Conservation (phyloP, 2,329 filamentous ascomycete species). For the Aschersonia sp. region DNA sequence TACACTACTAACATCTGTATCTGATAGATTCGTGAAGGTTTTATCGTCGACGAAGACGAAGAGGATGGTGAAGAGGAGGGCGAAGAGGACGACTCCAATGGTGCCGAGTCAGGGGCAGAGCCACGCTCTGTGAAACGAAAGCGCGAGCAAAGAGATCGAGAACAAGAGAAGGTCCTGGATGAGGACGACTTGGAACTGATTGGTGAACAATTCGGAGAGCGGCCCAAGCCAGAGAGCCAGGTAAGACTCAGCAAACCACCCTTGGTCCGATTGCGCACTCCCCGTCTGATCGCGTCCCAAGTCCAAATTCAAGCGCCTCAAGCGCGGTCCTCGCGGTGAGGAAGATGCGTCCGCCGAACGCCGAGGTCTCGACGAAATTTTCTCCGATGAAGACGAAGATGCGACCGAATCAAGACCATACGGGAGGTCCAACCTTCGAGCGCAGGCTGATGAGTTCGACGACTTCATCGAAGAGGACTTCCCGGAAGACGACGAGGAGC, state of each 20-base stretch:
- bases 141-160: slow-evolving; percentile 60
- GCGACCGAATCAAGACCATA: slow-evolving; percentile 40
- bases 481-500: slow-evolving; percentile 71
- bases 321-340: slow-evolving; percentile 73
- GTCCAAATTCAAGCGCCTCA: slow-evolving; percentile 92
- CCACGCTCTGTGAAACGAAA: slow-evolving; percentile 54
- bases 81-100: slow-evolving; percentile 31
- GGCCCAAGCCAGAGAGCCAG: slow-evolving; percentile 50
- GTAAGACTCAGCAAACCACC: slow-evolving; percentile 29
- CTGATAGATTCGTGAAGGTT: slow-evolving; percentile 71
- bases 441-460: slow-evolving; percentile 66
- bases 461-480: slow-evolving; percentile 97
- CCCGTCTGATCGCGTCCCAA: slow-evolving; percentile 21
- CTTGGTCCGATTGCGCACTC: not conserved
- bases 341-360: slow-evolving; percentile 48
- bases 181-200: slow-evolving; percentile 96
- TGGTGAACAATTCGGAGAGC: slow-evolving; percentile 58
- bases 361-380: slow-evolving; percentile 79
- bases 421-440: slow-evolving; percentile 38
- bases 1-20: slow-evolving; percentile 8
- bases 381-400: slow-evolving; percentile 85
- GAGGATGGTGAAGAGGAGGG: slow-evolving; percentile 67
- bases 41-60: slow-evolving; percentile 59
- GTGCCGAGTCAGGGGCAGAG: slow-evolving; percentile 32
- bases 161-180: slow-evolving; percentile 79